Base-by-base conservation (phyloP, 192 early-diverging fungal genomes). In the Chytriomyces sp. region DNA sequence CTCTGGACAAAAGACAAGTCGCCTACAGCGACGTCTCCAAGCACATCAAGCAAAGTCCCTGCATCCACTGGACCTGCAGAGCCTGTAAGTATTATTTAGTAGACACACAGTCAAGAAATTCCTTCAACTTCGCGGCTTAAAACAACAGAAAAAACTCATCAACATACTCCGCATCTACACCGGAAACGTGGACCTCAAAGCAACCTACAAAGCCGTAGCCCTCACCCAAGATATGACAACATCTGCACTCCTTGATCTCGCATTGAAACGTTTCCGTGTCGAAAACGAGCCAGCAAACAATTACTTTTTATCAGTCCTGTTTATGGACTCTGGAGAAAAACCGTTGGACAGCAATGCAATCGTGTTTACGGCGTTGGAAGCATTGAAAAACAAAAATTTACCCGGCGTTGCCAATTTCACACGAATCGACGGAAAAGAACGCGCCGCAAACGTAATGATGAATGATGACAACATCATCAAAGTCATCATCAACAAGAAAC, bases 381-480 rank as follows among this genome's bases (percentile, higher is more conserved):
- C 76, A 1, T 77, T 86, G 11, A 72, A 81, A 26, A 80, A 84
- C 70, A 80, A 77, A 45, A 60, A 67, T 43, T 67, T 86, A 5
- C 85, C 85, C 0, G 85, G 85, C 23, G 76, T 86, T 24, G 81
- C 78, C 44, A 76, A 71, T 57, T 66, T 49, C 61, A 45, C 8
- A 3, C 35, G 49, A 24, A 20, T 73, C 35, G 71, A 73, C 10
- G 80, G 80, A 23, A 67, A 72, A 8, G 48, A 59, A 35, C 43
- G n/a, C 7, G 64, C 13, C 8, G 23, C 61, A 61, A 26, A 47
- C 61, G 76, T 86, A 5, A 76, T 79, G 57, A 73, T 84, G 61
- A 84, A 82, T 28, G 85, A 86, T 74, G 85, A 86, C 45, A 86
- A 86, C 74, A 84, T 86, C 76, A 84, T 86, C 78, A 80, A 81